Percentiles rank a stretch among this genome's conserved stretches.
Evolutionary conservation across 179 eudicot species (phyloP).

Genomic region (Sideroxylon spinosum): DNA sequence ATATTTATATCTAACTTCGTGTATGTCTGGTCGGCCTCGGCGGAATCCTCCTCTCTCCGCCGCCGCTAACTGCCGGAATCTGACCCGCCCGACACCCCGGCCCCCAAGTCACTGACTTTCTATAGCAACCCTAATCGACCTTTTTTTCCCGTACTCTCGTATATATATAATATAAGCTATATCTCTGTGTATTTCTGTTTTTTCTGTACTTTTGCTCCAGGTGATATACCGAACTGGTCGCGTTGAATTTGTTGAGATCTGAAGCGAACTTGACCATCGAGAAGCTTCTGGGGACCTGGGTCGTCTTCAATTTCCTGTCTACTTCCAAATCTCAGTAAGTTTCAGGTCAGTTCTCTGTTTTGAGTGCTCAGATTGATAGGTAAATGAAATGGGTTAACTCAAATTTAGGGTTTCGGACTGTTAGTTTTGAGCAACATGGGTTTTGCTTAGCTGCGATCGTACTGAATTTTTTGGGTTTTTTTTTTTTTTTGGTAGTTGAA

Average conservation of each 20-base stretch:
- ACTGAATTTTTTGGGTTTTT: no score
- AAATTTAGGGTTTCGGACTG: constrained; percentile 22
- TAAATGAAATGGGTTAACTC: constrained; percentile 13
- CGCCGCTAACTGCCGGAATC: constrained; percentile 30
- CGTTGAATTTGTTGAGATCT: constrained; percentile 34
- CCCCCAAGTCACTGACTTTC: no score
- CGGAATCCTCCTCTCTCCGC: constrained; percentile 27
- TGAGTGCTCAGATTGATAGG: constrained; percentile 12
- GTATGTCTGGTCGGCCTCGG: constrained; percentile 30
- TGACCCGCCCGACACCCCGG: constrained; percentile 24
- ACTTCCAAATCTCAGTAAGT: constrained; percentile 44
- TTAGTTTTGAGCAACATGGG: constrained; percentile 17
- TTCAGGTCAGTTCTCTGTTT: constrained; percentile 17
- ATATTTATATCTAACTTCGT: constrained; percentile 35
- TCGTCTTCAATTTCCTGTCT: constrained; percentile 22
- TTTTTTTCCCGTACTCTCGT: constrained; percentile 5
- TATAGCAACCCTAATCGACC: constrained; percentile 15
- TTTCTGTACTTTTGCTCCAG: constrained; percentile 18
- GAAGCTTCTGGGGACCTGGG: constrained; percentile 33
- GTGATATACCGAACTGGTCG: constrained; percentile 26
- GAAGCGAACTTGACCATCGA: constrained; percentile 24
- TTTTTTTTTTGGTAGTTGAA: constrained; percentile 22
- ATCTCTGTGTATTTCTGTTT: constrained; percentile 12
- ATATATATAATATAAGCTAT: no score
- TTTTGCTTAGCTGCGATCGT: constrained; percentile 26